Evolutionary conservation across 1,139 yeast genomes (phyloP).

Genomic region (Taphrina deformans): DNA sequence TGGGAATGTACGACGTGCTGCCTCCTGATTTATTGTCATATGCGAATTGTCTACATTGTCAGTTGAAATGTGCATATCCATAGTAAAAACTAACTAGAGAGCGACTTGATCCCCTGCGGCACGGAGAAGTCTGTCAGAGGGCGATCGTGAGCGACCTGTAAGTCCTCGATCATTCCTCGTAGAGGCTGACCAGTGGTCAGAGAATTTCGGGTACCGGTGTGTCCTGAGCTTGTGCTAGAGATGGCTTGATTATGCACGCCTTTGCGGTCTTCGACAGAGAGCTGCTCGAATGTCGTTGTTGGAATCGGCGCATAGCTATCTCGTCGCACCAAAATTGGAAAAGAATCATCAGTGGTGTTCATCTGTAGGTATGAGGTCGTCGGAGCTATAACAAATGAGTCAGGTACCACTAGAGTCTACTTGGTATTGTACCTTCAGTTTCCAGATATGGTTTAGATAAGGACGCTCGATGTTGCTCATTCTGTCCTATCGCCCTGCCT

Average conservation of each 20-base stretch:
- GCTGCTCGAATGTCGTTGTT: not conserved
- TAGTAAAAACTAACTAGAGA: not conserved
- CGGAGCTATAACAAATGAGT: conserved; percentile 24
- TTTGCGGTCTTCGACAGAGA: not conserved
- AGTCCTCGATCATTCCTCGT: conserved; percentile 10
- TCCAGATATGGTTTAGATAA: not conserved
- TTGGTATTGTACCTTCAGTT: not conserved
- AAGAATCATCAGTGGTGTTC: conserved; percentile 49
- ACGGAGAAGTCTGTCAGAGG: conserved; percentile 4
- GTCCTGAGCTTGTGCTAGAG: not conserved
- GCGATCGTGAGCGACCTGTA: not conserved
- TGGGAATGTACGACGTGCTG: not conserved
- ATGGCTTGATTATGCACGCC: not conserved
- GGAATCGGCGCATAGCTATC: conserved; percentile 36
- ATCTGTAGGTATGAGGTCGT: conserved; percentile 41
- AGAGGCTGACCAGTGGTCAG: not conserved
- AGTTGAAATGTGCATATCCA: not conserved
- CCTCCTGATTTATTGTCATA: not conserved
- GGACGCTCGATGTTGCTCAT: not conserved
- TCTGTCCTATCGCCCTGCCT: not conserved
- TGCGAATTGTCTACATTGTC: not conserved
- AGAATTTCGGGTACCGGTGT: not conserved
- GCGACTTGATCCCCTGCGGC: not conserved
- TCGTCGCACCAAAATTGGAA: conserved; percentile 48
- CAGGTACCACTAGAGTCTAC: not conserved